These are phyloP conservation scores for Pythium brassicae DNA, from an alignment of 352 stramenopile species.

Conservation along the genomic window DNA sequence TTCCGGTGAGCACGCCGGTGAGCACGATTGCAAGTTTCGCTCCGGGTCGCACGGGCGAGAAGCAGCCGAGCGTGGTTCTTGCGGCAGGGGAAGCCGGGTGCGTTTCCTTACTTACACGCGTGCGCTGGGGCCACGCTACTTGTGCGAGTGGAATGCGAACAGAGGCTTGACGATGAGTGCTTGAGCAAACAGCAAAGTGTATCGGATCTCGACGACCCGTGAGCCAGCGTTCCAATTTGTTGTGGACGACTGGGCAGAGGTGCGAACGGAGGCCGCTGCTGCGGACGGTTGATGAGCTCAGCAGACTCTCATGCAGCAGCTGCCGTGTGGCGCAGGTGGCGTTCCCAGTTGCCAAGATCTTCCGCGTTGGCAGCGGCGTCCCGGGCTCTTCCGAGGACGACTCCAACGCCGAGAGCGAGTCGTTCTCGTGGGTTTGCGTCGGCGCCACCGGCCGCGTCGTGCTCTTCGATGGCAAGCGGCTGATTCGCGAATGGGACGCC, in stretches of 20 bases:
- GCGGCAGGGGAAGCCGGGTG: conserved; percentile 47
- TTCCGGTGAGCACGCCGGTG: conserved; percentile 27
- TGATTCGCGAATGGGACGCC: conserved; percentile 22
- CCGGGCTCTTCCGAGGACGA: no score
- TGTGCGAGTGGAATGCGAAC: not conserved
- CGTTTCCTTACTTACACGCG: no score
- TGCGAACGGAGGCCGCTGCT: not conserved
- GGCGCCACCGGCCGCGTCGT: conserved; percentile 31
- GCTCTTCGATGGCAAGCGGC: conserved; percentile 30
- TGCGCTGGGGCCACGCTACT: no score
- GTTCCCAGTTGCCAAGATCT: conserved; percentile 38
- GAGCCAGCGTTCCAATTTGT: conserved; percentile 25
- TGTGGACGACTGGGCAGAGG: conserved; percentile 27
- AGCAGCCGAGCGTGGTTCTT: conserved; percentile 26
- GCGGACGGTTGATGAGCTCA: not conserved
- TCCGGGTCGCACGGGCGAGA: not conserved
- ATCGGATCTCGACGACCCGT: conserved; percentile 27
- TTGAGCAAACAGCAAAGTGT: conserved; percentile 31
- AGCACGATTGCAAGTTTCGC: conserved; percentile 23
- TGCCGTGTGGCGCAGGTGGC: conserved; percentile 13
- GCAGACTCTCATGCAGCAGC: not conserved
- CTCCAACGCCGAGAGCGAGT: not conserved
- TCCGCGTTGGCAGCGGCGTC: conserved; percentile 5
- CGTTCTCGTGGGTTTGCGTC: conserved; percentile 31
- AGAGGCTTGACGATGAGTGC: not conserved